phyloP scores from a whole-genome alignment of 2,329 filamentous ascomycete species.

The Aphanocladium album region DNA sequence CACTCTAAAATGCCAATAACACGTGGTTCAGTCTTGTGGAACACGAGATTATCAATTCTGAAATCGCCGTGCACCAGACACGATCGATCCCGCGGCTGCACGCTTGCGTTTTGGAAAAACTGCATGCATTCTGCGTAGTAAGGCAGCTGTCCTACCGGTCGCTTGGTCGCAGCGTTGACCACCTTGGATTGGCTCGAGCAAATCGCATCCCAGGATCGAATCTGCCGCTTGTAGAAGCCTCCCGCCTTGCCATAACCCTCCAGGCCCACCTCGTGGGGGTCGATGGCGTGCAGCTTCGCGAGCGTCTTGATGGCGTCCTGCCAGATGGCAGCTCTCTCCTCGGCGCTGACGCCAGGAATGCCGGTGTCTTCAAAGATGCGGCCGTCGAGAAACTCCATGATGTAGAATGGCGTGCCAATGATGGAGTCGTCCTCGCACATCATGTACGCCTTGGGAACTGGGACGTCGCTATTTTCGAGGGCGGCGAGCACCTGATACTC shows the following conservation, averaged over 20 bases:
- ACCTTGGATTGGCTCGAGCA: constrained; percentile 67
- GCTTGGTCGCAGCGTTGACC: constrained; percentile 64
- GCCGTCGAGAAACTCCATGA: constrained; percentile 86
- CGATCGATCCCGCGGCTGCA: constrained; percentile 65
- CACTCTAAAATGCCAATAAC: constrained; percentile 83
- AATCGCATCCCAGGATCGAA: constrained; percentile 70
- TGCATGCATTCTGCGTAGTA: constrained; percentile 70
- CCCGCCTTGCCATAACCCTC: constrained; percentile 60
- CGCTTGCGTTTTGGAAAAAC: constrained; percentile 62
- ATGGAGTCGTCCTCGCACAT: constrained; percentile 72
- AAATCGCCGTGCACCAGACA: constrained; percentile 82
- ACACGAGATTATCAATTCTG: constrained; percentile 77
- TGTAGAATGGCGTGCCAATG: constrained; percentile 84
- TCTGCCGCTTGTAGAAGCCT: constrained; percentile 80
- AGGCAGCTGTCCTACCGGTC: constrained; percentile 69
- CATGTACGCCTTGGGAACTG: constrained; percentile 70
- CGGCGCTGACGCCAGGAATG: constrained; percentile 63
- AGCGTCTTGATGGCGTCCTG: constrained; percentile 70
- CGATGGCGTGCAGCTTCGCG: constrained; percentile 72
- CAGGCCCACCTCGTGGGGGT: constrained; percentile 58
- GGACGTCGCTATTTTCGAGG: constrained; percentile 66
- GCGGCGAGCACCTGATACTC: constrained; percentile 82
- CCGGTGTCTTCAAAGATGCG: constrained; percentile 79
- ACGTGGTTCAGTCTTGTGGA: constrained; percentile 71
- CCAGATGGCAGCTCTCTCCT: constrained; percentile 72